Conservation (phyloP, 306 rosid species). For the Bauhinia variegata region DNA sequence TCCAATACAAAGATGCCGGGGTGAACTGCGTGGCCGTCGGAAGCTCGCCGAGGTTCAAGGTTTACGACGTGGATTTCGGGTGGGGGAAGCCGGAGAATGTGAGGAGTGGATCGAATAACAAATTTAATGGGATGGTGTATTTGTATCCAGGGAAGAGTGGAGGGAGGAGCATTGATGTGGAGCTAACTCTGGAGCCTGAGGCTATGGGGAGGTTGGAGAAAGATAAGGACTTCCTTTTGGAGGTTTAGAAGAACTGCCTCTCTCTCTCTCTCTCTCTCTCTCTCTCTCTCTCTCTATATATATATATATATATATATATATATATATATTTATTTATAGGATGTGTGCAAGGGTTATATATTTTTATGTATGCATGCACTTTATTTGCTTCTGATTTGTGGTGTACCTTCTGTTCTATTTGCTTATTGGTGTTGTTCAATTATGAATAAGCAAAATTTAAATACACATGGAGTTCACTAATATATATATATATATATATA, state of each 20-base stretch:
- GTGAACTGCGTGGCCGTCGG: slow-evolving; percentile 91
- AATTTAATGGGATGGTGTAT: slow-evolving; percentile 91
- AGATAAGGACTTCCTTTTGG: slow-evolving; percentile 72
- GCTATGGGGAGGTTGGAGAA: slow-evolving; percentile 79
- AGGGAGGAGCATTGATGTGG: slow-evolving; percentile 92
- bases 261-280: no score
- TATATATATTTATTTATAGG: no score
- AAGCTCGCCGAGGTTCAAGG: slow-evolving; percentile 95
- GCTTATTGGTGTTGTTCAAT: no score
- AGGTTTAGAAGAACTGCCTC: slow-evolving; percentile 17
- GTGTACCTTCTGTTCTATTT: no score
- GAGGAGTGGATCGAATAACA: slow-evolving; percentile 86
- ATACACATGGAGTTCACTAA: no score
- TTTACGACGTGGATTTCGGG: slow-evolving; percentile 91
- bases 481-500: no score
- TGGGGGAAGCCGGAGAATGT: slow-evolving; percentile 84
- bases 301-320: no score
- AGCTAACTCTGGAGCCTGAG: slow-evolving; percentile 68
- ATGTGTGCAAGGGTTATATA: not conserved
- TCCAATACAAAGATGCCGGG: slow-evolving; percentile 92
- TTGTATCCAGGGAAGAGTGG: slow-evolving; percentile 87
- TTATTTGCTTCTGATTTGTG: no score
- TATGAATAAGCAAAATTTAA: no score
- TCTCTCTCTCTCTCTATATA: no score
- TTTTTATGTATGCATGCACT: no score